Evolutionary conservation across 148 eudicot species (phyloP).

Genomic region (Beta vulgaris): DNA sequence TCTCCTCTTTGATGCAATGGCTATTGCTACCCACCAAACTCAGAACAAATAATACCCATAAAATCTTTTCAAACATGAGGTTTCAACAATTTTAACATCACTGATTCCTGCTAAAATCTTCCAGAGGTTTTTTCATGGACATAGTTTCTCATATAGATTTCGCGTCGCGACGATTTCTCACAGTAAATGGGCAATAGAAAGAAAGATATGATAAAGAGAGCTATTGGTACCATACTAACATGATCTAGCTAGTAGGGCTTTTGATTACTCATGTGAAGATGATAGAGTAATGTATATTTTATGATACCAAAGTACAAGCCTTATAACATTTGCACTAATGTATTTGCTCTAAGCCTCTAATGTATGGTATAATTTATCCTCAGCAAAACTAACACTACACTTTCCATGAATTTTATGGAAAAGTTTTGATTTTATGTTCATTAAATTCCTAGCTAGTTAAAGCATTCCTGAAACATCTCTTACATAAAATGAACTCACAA

Average conservation of each 20-base stretch:
- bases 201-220: not conserved
- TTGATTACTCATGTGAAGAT: not conserved
- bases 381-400: not conserved
- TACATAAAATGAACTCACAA: not conserved
- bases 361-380: not conserved
- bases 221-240: not conserved
- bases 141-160: not conserved
- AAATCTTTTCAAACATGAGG: not conserved
- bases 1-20: no score
- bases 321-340: no score
- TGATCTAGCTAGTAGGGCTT: not conserved
- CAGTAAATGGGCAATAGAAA: not conserved
- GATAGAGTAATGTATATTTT: not conserved
- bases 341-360: no score
- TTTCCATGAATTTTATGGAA: not conserved
- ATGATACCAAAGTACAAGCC: not conserved
- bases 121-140: not conserved
- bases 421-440: constrained; percentile 10
- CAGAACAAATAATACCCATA: no score
- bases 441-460: not conserved
- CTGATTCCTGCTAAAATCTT: not conserved
- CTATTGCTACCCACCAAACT: no score
- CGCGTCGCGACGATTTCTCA: no score
- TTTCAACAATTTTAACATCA: no score
- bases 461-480: not conserved